These are phyloP conservation scores for Neonectria coccinea DNA, from an alignment of 2,329 filamentous ascomycete species.

Conservation along the genomic window DNA sequence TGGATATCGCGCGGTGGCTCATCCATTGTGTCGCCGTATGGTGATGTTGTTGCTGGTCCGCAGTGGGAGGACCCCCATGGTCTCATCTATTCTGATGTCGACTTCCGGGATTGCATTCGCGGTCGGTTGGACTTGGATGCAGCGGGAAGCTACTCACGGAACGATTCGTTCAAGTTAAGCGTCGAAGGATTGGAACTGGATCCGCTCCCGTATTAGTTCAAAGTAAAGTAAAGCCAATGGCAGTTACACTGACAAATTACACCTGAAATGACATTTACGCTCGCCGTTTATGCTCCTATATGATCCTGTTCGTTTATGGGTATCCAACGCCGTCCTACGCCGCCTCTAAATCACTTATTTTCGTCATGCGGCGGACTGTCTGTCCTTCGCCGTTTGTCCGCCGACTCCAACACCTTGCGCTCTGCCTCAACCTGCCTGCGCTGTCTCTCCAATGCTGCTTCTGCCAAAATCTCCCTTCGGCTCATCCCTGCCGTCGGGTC, in stretches of 20 bases:
- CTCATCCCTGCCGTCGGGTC: constrained; percentile 64
- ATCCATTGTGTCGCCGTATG: constrained; percentile 82
- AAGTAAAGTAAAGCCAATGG: constrained; percentile 3
- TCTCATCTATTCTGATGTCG: constrained; percentile 78
- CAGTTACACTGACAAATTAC: neutral
- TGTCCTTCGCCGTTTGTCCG: constrained; percentile 45
- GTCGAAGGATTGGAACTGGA: constrained; percentile 69
- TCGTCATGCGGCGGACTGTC: constrained; percentile 37
- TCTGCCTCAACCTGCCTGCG: constrained; percentile 50
- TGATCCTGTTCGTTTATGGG: constrained; percentile 10
- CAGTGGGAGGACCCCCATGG: constrained; percentile 83
- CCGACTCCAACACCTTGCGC: constrained; percentile 45
- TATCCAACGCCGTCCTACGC: constrained; percentile 26
- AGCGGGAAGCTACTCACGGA: constrained; percentile 85
- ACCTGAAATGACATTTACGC: neutral
- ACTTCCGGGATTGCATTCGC: constrained; percentile 88
- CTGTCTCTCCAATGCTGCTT: constrained; percentile 53
- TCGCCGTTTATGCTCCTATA: neutral
- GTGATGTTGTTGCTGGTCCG: constrained; percentile 83
- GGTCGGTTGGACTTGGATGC: constrained; percentile 87
- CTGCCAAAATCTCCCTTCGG: constrained; percentile 79
- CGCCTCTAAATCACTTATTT: constrained; percentile 37
- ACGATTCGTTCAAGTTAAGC: constrained; percentile 71
- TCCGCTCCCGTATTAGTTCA: constrained; percentile 64
- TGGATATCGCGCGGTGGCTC: constrained; percentile 83